A percentile compares a stretch with the other conserved stretches of the same genome.
These are phyloP conservation scores for Ceratocystis cubensis DNA, from an alignment of 2,329 filamentous ascomycete species.

Conservation along the genomic window DNA sequence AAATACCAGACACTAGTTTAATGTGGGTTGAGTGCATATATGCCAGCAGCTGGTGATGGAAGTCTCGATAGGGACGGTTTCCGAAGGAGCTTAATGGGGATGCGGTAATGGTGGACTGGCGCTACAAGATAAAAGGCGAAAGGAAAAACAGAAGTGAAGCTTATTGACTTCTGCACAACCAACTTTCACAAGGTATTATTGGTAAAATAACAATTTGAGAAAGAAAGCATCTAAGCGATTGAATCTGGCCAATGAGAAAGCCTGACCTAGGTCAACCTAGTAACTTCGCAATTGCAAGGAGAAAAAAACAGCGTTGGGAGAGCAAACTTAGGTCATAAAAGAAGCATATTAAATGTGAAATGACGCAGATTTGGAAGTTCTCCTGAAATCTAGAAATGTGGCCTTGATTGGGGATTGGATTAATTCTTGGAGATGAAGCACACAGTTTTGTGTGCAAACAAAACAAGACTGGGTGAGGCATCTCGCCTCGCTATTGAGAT, in stretches of 20 bases:
- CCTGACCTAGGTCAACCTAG: neutral
- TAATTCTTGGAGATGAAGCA: neutral
- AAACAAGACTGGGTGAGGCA: neutral
- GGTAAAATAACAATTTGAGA: neutral
- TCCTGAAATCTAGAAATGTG: neutral
- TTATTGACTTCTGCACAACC: slow-evolving; percentile 4
- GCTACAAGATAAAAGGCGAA: neutral
- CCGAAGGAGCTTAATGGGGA: neutral
- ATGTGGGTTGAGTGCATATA: neutral
- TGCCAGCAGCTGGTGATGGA: neutral
- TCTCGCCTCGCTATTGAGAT: too few relatives aligned
- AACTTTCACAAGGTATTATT: neutral
- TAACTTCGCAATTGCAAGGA: neutral
- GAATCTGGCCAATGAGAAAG: slow-evolving; percentile 4
- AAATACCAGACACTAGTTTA: neutral
- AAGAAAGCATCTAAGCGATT: slow-evolving; percentile 12
- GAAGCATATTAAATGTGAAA: neutral
- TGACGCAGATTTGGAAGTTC: neutral
- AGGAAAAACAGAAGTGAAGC: neutral
- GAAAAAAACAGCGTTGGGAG: neutral
- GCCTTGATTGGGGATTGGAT: neutral
- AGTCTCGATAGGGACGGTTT: too few relatives aligned
- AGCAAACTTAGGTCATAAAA: neutral
- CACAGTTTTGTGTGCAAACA: neutral
- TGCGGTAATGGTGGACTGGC: neutral